phyloP scores from a whole-genome alignment of 2,329 filamentous ascomycete species.

The Hymenoscyphus scutula region DNA sequence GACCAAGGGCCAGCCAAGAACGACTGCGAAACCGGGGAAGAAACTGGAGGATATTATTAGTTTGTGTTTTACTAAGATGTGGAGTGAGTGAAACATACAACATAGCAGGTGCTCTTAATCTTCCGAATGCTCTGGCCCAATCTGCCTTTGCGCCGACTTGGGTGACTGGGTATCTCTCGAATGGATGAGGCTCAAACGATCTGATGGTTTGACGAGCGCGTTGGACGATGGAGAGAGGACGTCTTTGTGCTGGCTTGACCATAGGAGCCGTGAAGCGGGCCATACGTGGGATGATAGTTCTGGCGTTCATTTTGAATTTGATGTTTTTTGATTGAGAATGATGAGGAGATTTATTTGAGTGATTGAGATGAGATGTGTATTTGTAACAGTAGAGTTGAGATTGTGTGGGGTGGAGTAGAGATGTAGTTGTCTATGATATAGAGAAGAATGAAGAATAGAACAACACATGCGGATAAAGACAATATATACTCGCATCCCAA shows the following conservation, averaged over 20 bases:
- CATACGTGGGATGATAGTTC: slow-evolving; percentile 1
- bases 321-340: background rate
- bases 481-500: slow-evolving; percentile 7
- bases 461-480: background rate
- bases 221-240: slow-evolving; percentile 19
- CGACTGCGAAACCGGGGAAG: slow-evolving; percentile 20
- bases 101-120: slow-evolving; percentile 18
- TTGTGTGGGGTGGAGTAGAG: background rate
- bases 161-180: slow-evolving; percentile 22
- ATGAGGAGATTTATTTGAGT: background rate
- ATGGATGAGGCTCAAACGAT: slow-evolving; percentile 25
- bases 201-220: slow-evolving; percentile 20
- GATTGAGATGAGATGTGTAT: background rate
- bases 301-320: slow-evolving; percentile 5
- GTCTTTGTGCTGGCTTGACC: slow-evolving; percentile 15
- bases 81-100: slow-evolving; percentile 21
- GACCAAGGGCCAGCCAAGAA: slow-evolving; percentile 23
- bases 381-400: slow-evolving; percentile 1
- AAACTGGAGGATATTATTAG: slow-evolving; percentile 17
- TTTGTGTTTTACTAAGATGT: background rate
- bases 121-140: slow-evolving; percentile 20
- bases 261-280: slow-evolving; percentile 13
- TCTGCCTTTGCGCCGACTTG: slow-evolving; percentile 20
- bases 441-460: background rate
- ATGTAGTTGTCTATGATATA: background rate